Percentiles rank a stretch among this genome's conserved stretches.
phyloP scores from a whole-genome alignment of 106 monocot genomes.

The Vanilla planifolia region DNA sequence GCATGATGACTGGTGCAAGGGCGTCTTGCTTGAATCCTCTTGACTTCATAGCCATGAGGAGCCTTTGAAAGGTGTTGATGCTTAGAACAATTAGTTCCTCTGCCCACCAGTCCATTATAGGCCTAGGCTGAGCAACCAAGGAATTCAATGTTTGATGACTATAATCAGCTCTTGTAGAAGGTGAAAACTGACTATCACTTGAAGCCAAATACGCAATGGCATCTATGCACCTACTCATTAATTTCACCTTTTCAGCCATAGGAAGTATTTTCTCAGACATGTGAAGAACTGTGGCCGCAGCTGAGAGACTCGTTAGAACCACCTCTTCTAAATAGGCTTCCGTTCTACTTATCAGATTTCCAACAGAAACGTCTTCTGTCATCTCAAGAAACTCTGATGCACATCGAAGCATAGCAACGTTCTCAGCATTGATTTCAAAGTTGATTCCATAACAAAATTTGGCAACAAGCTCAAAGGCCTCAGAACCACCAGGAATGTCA shows the following conservation, averaged over 20 bases:
- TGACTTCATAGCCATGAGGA: conserved; percentile 63
- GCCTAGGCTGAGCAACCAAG: conserved; percentile 13
- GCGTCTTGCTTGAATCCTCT: conserved; percentile 51
- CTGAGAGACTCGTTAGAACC: conserved; percentile 37
- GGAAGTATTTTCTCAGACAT: conserved; percentile 57
- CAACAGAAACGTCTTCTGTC: conserved; percentile 58
- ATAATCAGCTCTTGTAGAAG: conserved; percentile 9
- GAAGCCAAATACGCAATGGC: conserved; percentile 49
- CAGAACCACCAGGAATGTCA: conserved; percentile 62
- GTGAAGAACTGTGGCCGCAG: conserved; percentile 55
- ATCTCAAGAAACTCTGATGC: conserved; percentile 77
- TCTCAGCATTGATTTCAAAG: conserved; percentile 49
- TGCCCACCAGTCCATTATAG: conserved; percentile 69
- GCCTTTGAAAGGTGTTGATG: conserved; percentile 67
- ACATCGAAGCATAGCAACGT: conserved; percentile 67
- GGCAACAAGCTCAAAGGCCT: conserved; percentile 61
- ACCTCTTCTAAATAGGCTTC: conserved; percentile 60
- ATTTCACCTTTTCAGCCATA: conserved; percentile 48
- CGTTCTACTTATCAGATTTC: conserved; percentile 45
- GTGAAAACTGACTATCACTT: conserved; percentile 31
- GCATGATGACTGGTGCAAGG: conserved; percentile 74
- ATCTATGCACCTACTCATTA: conserved; percentile 71
- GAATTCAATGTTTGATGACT: conserved; percentile 16
- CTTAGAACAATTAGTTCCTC: conserved; percentile 62
- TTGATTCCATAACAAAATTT: conserved; percentile 71